These are phyloP conservation scores for Aspergillus baeticus DNA, from an alignment of 495 filamentous ascomycete species.

Conservation along the genomic window DNA sequence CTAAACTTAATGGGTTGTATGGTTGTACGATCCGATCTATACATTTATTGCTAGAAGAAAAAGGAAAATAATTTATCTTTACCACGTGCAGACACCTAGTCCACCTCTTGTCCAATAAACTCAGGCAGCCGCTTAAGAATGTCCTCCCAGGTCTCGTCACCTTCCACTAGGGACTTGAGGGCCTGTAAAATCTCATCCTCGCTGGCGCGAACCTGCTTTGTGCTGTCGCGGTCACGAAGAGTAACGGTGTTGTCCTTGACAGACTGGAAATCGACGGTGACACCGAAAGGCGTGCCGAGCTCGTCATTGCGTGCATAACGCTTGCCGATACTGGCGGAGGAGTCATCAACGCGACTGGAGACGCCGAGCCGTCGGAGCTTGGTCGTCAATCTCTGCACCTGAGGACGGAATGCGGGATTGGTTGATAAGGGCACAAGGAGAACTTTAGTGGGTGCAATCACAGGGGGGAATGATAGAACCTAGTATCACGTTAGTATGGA, in stretches of 20 bases:
- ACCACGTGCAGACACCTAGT: conserved; percentile 31
- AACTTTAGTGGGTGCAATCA: conserved; percentile 67
- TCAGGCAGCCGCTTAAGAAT: conserved; percentile 59
- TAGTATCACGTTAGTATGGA: conserved; percentile 23
- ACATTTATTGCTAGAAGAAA: background rate
- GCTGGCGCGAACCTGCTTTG: conserved; percentile 63
- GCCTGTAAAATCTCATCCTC: conserved; percentile 66
- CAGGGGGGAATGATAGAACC: conserved; percentile 67
- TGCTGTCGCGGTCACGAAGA: conserved; percentile 66
- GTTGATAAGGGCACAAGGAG: conserved; percentile 65
- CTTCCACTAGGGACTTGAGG: conserved; percentile 58
- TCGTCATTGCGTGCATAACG: conserved; percentile 67
- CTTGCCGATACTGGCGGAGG: conserved; percentile 67
- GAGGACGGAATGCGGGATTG: conserved; percentile 56
- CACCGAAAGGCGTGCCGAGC: conserved; percentile 63
- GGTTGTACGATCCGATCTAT: too few species aligned
- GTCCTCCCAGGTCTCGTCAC: conserved; percentile 65
- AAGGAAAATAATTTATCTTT: conserved; percentile 7
- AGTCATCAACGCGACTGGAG: conserved; percentile 64
- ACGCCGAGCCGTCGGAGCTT: conserved; percentile 58
- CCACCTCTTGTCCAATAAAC: conserved; percentile 67
- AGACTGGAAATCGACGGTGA: conserved; percentile 71
- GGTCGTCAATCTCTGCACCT: conserved; percentile 48
- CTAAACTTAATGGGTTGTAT: too few species aligned
- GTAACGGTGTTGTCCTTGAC: conserved; percentile 66